Percentiles rank a stretch among this genome's conserved stretches.
Conservation (phyloP, 345 rosid genomes). For the Mercurialis annua region DNA sequence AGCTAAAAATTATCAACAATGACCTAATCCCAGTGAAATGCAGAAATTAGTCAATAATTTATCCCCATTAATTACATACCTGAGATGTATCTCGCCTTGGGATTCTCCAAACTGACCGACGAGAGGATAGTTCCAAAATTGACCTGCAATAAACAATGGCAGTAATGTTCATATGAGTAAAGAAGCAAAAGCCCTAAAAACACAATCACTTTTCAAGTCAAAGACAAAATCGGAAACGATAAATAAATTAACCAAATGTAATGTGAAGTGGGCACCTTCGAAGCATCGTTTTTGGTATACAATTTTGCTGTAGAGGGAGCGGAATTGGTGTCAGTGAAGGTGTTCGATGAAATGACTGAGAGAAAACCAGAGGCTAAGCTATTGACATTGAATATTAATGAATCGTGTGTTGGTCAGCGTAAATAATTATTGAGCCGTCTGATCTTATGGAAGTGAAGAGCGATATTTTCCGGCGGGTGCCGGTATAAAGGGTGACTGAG, state of each 20-base stretch:
- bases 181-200: not conserved
- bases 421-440: not conserved
- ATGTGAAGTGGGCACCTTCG: slow-evolving; percentile 24
- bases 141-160: slow-evolving; percentile 41
- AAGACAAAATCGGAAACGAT: not conserved
- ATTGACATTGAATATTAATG: not conserved
- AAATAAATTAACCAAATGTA: not conserved
- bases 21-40: not conserved
- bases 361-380: not conserved
- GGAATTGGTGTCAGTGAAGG: not conserved
- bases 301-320: not conserved
- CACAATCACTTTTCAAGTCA: not conserved
- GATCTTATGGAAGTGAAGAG: not conserved
- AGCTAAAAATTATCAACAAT: not conserved
- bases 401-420: not conserved
- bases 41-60: not conserved
- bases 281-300: slow-evolving; percentile 22
- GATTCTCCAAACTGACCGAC: slow-evolving; percentile 43
- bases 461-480: slow-evolving; percentile 7
- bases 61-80: slow-evolving; percentile 50
- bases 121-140: slow-evolving; percentile 56
- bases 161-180: not conserved
- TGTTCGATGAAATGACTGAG: slow-evolving; percentile 27
- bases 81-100: slow-evolving; percentile 41
- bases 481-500: not conserved